Evolutionary conservation across 495 filamentous ascomycete species (phyloP).

Genomic region (Daldinia caldariorum): DNA sequence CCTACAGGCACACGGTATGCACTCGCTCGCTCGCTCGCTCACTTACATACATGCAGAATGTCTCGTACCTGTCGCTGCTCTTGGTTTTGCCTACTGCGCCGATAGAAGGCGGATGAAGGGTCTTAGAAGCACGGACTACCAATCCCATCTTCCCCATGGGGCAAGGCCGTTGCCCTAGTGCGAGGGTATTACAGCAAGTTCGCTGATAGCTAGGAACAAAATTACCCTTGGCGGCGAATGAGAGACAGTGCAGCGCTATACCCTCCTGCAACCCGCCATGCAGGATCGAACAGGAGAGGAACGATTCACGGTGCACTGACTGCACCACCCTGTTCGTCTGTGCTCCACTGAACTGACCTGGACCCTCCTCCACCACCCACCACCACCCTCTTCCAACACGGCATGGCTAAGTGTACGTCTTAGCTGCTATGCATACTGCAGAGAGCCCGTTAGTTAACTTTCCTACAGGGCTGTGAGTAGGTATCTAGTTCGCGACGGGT

Average conservation of each 20-base stretch:
- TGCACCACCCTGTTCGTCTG: conserved; percentile 28
- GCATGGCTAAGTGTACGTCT: conserved; percentile 41
- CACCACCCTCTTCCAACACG: conserved; percentile 31
- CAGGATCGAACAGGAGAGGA: conserved; percentile 46
- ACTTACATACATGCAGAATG: conserved; percentile 6
- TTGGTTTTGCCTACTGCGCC: neutral
- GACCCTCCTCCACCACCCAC: conserved; percentile 22
- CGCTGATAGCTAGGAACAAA: conserved; percentile 43
- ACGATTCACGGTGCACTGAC: conserved; percentile 44
- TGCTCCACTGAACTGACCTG: conserved; percentile 28
- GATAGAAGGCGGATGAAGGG: conserved; percentile 20
- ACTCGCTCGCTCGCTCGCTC: conserved; percentile 17
- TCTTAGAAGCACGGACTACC: conserved; percentile 28
- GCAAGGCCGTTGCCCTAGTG: conserved; percentile 21
- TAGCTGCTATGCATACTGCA: conserved; percentile 42
- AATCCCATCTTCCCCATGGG: conserved; percentile 26
- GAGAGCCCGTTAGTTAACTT: conserved; percentile 27
- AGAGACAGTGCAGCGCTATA: conserved; percentile 19
- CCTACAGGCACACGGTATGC: conserved; percentile 14
- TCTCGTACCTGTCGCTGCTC: conserved; percentile 21
- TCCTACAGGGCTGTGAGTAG: conserved; percentile 43
- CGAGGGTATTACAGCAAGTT: conserved; percentile 31
- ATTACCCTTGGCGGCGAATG: conserved; percentile 34
- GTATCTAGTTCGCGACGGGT: conserved; percentile 34
- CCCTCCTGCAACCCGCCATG: conserved; percentile 41